Evolutionary conservation across 2,329 filamentous ascomycete genomes (phyloP).

Genomic region (Fusarium continuum): DNA sequence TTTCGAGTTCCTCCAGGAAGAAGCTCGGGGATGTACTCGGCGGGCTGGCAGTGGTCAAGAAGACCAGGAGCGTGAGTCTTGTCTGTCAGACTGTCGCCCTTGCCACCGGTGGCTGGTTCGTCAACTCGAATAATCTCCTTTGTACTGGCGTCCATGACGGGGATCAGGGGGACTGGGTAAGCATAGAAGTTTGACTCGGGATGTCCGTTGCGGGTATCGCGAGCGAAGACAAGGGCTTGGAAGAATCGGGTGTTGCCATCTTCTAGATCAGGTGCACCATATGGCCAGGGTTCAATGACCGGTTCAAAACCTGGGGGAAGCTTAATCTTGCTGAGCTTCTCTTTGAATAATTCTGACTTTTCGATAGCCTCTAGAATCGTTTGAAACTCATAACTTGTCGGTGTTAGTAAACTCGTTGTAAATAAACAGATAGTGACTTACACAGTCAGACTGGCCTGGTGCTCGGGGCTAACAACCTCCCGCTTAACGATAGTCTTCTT

Average conservation of each 20-base stretch:
- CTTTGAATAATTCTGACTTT: slow-evolving; percentile 45
- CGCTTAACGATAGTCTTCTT: slow-evolving; percentile 37
- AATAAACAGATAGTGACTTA: slow-evolving; percentile 10
- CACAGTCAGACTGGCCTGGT: slow-evolving; percentile 46
- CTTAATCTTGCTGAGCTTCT: slow-evolving; percentile 43
- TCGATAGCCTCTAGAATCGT: slow-evolving; percentile 46
- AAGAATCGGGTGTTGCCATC: slow-evolving; percentile 47
- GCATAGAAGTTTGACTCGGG: slow-evolving; percentile 65
- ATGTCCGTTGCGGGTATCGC: slow-evolving; percentile 48
- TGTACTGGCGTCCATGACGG: slow-evolving; percentile 50
- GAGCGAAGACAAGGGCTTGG: slow-evolving; percentile 48
- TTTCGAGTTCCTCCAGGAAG: slow-evolving; percentile 53
- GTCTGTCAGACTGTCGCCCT: slow-evolving; percentile 38
- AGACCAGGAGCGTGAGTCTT: slow-evolving; percentile 26
- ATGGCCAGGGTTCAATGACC: slow-evolving; percentile 49
- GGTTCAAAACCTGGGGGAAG: slow-evolving; percentile 45
- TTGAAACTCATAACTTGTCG: slow-evolving; percentile 47
- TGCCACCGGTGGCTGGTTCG: slow-evolving; percentile 48
- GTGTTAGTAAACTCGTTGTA: not conserved
- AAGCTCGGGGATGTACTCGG: slow-evolving; percentile 56
- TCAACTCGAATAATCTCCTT: slow-evolving; percentile 48
- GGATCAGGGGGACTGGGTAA: slow-evolving; percentile 61
- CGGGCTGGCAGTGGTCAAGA: slow-evolving; percentile 46
- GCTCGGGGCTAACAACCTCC: slow-evolving; percentile 42
- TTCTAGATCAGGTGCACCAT: slow-evolving; percentile 43